Base-by-base conservation (phyloP, 345 rosid species). In the Eucalyptus tenuipes region DNA sequence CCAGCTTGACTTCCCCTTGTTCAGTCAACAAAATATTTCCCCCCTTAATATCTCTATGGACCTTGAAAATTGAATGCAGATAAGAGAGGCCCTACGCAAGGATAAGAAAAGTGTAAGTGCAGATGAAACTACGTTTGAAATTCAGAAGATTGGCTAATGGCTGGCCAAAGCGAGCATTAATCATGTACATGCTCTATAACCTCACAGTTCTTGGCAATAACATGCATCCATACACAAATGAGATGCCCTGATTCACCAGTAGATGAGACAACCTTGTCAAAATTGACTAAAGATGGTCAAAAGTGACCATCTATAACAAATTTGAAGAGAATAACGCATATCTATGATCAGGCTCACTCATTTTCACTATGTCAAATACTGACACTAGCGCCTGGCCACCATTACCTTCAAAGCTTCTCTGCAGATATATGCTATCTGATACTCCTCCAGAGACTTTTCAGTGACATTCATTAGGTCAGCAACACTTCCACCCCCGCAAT, bases 401-500 rank as follows among this genome's bases (percentile, higher is more conserved):
- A 31, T 13, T 92, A 98, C 99, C 99, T 98, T 97, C 85, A 97
- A 90, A 45, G 99, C 97, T 94, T 98, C 99, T 87, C 97, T 93
- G 86, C 99, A 98, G 31, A 97, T 96, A 91, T 93, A 98, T 87
- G 99, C 99, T 89, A 98, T 98, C 90, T 96, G 99, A 96, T 91
- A 93, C 94, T 98, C 99, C 91, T 98, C 99, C 90, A 98, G 92
- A 50, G 99, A 91, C 91, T 96, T 98, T 88, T 97, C 99, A 22
- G 96, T 92, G 87, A 92, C 98, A 92, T 96, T 94, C 99, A 98
- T 98, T 89, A 98, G 92, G 92, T 95, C 99, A 91, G 98, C 96
- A 86, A 98, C 97, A 86, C 99, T 98, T 91, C 99, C 99, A 93
- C 99, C 99, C 75, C 99, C 99, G 90, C 99, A 98, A 86, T 98